These are phyloP conservation scores for Candida labiduridarum DNA, from an alignment of 1,139 yeast genomes.

Conservation along the genomic window DNA sequence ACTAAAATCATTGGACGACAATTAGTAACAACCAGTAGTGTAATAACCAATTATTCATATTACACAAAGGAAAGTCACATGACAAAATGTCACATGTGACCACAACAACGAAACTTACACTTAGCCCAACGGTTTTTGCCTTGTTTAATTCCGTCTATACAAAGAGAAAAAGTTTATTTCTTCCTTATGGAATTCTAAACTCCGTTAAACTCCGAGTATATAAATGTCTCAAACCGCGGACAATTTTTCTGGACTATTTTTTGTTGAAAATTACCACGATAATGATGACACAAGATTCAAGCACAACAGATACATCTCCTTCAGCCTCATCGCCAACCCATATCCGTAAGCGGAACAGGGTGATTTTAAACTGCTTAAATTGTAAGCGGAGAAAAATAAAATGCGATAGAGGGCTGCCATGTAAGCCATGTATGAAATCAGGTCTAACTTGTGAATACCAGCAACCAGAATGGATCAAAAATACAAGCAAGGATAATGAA, in stretches of 20 bases:
- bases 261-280: neutral
- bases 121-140: neutral
- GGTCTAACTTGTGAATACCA: slow-evolving; percentile 35
- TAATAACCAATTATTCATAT: no score
- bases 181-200: no score
- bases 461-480: slow-evolving; percentile 20
- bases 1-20: no score
- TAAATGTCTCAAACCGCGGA: no score
- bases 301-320: neutral
- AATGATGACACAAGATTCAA: neutral
- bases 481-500: neutral
- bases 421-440: slow-evolving; percentile 33
- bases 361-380: slow-evolving; percentile 34
- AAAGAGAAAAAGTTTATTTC: no score
- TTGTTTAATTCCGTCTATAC: no score
- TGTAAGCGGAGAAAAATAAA: slow-evolving; percentile 46
- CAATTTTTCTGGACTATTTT: no score
- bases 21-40: no score
- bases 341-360: slow-evolving; percentile 9
- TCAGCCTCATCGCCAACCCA: neutral
- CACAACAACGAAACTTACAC: slow-evolving; percentile 31
- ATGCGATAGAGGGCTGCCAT: slow-evolving; percentile 34
- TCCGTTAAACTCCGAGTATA: no score
- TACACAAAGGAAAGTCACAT: no score
- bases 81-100: no score